phyloP scores from a whole-genome alignment of 805 yeast genomes.

The Ogataea pini region DNA sequence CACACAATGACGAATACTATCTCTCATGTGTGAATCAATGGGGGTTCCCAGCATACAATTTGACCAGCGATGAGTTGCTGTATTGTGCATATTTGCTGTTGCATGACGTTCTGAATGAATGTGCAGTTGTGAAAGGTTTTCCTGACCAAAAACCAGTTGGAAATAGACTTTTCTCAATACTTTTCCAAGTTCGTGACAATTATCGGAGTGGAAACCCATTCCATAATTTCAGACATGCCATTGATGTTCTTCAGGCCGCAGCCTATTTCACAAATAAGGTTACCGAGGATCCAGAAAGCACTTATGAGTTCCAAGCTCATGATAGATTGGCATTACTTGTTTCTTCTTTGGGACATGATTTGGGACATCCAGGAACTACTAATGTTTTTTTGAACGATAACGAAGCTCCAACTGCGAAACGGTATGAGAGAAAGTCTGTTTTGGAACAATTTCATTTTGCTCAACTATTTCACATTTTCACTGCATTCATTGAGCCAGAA shows the following conservation, averaged over 20 bases:
- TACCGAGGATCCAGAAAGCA: conserved; percentile 9
- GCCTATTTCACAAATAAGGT: conserved; percentile 52
- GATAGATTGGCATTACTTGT: conserved; percentile 64
- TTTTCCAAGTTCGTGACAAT: conserved; percentile 70
- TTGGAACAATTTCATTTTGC: conserved; percentile 82
- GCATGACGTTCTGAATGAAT: conserved; percentile 16
- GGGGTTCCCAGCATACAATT: conserved; percentile 71
- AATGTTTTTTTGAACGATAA: conserved; percentile 64
- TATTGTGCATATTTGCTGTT: conserved; percentile 61
- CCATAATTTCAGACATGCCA: conserved; percentile 94
- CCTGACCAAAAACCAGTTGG: neutral
- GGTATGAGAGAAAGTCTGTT: conserved; percentile 66
- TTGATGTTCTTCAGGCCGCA: conserved; percentile 91
- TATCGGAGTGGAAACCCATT: conserved; percentile 86
- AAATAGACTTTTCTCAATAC: conserved; percentile 55
- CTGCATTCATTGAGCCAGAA: conserved; percentile 17
- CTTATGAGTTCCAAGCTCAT: conserved; percentile 13
- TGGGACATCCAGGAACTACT: conserved; percentile 96
- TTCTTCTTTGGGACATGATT: conserved; percentile 92
- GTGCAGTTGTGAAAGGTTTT: neutral
- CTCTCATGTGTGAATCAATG: conserved; percentile 50
- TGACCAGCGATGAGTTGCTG: conserved; percentile 63
- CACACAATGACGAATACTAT: conserved; percentile 26
- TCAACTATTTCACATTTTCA: conserved; percentile 50
- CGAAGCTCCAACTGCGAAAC: conserved; percentile 60